Evolutionary conservation across 768 basidiomycete species (phyloP).

Genomic region (Glaciozyma martinii): DNA sequence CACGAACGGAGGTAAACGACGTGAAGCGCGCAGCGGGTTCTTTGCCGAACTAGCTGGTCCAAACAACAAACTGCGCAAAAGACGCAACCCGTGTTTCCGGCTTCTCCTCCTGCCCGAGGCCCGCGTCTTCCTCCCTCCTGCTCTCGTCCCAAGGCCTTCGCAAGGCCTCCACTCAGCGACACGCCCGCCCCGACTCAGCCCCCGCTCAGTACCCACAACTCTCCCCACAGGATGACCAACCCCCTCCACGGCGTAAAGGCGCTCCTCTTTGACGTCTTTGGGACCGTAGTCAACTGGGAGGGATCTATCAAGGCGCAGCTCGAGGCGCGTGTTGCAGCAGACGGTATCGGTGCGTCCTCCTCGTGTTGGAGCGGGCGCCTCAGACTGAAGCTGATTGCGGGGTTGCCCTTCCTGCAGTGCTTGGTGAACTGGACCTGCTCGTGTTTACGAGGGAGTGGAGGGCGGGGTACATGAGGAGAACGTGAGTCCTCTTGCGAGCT

Average conservation of each 20-base stretch:
- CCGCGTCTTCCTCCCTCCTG: no score
- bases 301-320: not conserved
- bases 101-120: no score
- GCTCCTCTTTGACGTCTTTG: conserved; percentile 24
- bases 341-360: not conserved
- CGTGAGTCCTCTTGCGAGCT: not conserved
- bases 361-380: not conserved
- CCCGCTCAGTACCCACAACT: no score
- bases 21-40: no score
- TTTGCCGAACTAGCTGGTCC: no score
- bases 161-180: no score
- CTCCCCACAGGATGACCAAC: no score
- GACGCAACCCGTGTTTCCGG: no score
- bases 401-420: not conserved
- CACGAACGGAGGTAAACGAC: no score
- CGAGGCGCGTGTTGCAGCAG: not conserved
- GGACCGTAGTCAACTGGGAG: conserved; percentile 19
- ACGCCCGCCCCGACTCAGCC: no score
- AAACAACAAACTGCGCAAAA: no score
- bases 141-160: no score
- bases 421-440: not conserved
- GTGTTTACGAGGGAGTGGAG: not conserved
- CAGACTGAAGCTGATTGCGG: not conserved
- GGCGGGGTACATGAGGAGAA: not conserved
- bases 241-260: conserved; percentile 8